Conservation (phyloP, 2,329 filamentous ascomycete genomes). For the Fusarium subtropicale region DNA sequence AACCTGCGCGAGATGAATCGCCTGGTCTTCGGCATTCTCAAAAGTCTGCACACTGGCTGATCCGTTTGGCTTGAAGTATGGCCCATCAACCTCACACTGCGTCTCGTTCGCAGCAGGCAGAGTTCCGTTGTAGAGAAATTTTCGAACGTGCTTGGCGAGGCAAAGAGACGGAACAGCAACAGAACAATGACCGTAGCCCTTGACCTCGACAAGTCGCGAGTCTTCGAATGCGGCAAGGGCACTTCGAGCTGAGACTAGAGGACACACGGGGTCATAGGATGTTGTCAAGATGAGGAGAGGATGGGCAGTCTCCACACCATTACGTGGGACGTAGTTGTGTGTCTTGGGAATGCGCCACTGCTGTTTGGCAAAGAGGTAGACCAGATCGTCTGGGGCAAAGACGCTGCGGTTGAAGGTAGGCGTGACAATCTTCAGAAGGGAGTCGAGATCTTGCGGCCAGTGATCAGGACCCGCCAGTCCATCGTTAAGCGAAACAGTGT, state of each 20-base stretch:
- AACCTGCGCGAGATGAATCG: conserved; percentile 37
- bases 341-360: conserved; percentile 49
- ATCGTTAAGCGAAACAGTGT: conserved; percentile 48
- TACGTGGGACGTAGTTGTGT: conserved; percentile 44
- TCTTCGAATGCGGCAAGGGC: conserved; percentile 53
- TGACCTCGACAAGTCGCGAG: conserved; percentile 55
- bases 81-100: conserved; percentile 54
- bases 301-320: conserved; percentile 50
- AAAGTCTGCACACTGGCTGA: not conserved
- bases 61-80: conserved; percentile 50
- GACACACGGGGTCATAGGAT: conserved; percentile 63
- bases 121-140: conserved; percentile 54
- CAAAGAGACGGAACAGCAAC: conserved; percentile 54
- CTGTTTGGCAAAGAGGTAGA: conserved; percentile 50
- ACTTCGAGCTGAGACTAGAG: conserved; percentile 53
- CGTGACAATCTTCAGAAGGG: conserved; percentile 51
- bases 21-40: conserved; percentile 28
- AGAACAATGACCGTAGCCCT: conserved; percentile 59
- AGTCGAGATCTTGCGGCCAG: conserved; percentile 51
- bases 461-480: conserved; percentile 35
- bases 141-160: conserved; percentile 51
- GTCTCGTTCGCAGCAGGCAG: conserved; percentile 51
- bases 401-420: conserved; percentile 50
- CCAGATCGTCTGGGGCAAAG: conserved; percentile 48
- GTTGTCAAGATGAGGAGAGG: conserved; percentile 51